Conservation (phyloP, 805 yeast species). For the Wickerhamiella shivajii region DNA sequence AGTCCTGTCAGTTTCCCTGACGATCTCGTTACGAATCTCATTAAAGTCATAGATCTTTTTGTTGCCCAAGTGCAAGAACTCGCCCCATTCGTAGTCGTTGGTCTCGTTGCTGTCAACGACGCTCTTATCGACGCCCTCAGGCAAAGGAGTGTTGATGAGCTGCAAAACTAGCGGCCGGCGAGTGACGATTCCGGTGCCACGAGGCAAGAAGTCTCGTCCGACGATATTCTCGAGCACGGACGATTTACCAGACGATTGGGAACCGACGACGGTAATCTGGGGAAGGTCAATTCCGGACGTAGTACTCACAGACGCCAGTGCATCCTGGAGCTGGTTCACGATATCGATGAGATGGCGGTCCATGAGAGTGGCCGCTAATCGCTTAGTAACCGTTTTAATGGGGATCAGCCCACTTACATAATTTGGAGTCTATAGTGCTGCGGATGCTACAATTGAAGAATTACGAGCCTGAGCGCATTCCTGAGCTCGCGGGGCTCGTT, state of each 20-base stretch:
- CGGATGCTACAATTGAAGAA: no score
- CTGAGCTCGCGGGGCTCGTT: no score
- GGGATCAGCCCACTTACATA: no score
- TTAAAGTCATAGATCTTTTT: slow-evolving; percentile 77
- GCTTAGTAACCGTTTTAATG: no score
- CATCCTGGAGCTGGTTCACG: slow-evolving; percentile 74
- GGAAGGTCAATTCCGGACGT: slow-evolving; percentile 79
- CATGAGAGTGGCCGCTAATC: slow-evolving; percentile 36
- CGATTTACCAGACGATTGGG: slow-evolving; percentile 80
- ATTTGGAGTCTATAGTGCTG: no score
- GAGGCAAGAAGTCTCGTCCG: slow-evolving; percentile 79
- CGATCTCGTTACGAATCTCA: slow-evolving; percentile 80
- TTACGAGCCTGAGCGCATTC: no score
- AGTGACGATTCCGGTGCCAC: slow-evolving; percentile 85
- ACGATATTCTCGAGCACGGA: slow-evolving; percentile 84
- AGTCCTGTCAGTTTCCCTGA: slow-evolving; percentile 74
- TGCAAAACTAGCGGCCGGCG: slow-evolving; percentile 75
- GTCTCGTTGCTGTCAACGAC: slow-evolving; percentile 14
- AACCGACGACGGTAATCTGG: slow-evolving; percentile 81
- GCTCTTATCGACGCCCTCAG: slow-evolving; percentile 12
- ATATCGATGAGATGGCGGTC: slow-evolving; percentile 69
- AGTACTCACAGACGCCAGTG: slow-evolving; percentile 74
- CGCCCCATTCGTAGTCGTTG: slow-evolving; percentile 76
- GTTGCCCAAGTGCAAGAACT: slow-evolving; percentile 82
- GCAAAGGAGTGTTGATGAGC: slow-evolving; percentile 26